These are phyloP conservation scores for Pouteria campechiana DNA, from an alignment of 179 eudicot genomes.

Conservation along the genomic window DNA sequence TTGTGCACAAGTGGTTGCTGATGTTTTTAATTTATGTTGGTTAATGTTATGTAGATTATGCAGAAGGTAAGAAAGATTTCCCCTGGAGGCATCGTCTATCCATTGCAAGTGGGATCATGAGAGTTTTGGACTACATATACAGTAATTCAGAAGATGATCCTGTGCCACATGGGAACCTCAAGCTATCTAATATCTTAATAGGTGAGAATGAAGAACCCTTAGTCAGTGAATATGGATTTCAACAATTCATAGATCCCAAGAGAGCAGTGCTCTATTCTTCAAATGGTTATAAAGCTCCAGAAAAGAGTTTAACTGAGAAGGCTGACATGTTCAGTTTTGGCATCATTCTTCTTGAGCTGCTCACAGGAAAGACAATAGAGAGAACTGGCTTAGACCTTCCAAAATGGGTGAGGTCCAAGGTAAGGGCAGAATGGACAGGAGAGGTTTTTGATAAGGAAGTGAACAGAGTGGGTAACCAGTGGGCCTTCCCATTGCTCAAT, in stretches of 20 bases:
- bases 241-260: slow-evolving; percentile 6
- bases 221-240: slow-evolving; percentile 29
- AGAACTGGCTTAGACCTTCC: slow-evolving; percentile 26
- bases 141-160: slow-evolving; percentile 16
- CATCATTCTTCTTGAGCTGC: slow-evolving; percentile 31
- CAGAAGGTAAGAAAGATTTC: slow-evolving; percentile 14
- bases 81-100: slow-evolving; percentile 30
- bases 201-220: slow-evolving; percentile 19
- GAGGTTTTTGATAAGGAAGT: slow-evolving; percentile 34
- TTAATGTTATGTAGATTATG: slow-evolving; percentile 12
- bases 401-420: slow-evolving; percentile 27
- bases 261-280: slow-evolving; percentile 3
- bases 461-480: slow-evolving; percentile 15
- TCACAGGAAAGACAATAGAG: slow-evolving; percentile 27
- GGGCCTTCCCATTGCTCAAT: slow-evolving; percentile 21
- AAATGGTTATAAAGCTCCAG: slow-evolving; percentile 20
- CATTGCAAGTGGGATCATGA: slow-evolving; percentile 26
- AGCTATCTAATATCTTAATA: slow-evolving; percentile 30
- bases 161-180: slow-evolving; percentile 35
- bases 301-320: slow-evolving; percentile 13
- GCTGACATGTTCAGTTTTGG: slow-evolving; percentile 29
- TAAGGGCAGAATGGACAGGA: slow-evolving; percentile 35
- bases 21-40: no score
- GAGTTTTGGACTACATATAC: slow-evolving; percentile 35
- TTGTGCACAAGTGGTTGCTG: no score